Evolutionary conservation across 2,329 filamentous ascomycete species (phyloP), one percentile per base, ranked within the genome.

Genomic region (Iodosphaeria phyllophila): DNA sequence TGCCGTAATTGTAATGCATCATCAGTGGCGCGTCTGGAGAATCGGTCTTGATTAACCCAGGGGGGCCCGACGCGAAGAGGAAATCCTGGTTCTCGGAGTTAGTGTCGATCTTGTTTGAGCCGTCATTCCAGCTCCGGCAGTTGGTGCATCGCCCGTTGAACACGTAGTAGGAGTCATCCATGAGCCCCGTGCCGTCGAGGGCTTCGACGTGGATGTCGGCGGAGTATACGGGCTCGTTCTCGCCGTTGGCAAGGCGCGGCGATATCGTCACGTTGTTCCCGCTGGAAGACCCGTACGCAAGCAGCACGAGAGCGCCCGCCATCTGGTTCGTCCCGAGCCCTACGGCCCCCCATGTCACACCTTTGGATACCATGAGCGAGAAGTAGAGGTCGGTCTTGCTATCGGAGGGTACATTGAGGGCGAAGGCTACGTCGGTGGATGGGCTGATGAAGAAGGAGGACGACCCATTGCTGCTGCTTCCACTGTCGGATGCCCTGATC

Each of bases 361-460:
- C 39, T 18, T 41, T 46, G 16, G 56, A 50, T 19, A 59, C 56
- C 29, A 57, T 53, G 10, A 71, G 35, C n/a, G 56, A 56, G 41
- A 70, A 64, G 45, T 56, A 68, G 19, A 69, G 38, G 34, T 66
- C 52, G 22, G 50, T 52, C 14, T 44, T 35, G 13, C 49, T 47
- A 28, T 56, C 75, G 44, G 72, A 86, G 30, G 84, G 77, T 22
- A 92, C 54, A 44, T 92, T 83, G 7, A 92, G 39, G 12, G 66
- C 68, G 29, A 64, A 60, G 6, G 74, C 75, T 2, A 52, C 51
- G 25, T 47, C 41, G 7, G 26, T 25, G 5, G 30, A 16, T 2
- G 39, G 41, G 3, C 40, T 35, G 30, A 44, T 29, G 31, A 45
- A 45, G 25, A 40, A 29, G 13, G 40, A 40, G 5, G 35, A 29